These are phyloP conservation scores for Yarrowia galli DNA, from an alignment of 1,139 yeast genomes.

Conservation along the genomic window DNA sequence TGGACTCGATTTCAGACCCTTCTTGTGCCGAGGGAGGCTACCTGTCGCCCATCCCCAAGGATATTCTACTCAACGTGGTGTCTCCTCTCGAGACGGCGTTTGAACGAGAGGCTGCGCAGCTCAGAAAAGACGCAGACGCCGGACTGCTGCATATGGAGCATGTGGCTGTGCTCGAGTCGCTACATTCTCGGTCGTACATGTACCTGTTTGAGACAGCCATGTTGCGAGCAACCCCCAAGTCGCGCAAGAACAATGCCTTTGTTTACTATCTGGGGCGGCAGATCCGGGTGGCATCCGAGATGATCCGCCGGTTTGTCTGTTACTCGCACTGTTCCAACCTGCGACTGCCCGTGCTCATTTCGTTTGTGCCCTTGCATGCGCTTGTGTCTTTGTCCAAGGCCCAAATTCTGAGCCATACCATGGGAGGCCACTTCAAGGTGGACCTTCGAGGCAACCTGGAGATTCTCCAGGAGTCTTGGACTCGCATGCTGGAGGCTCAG, in stretches of 20 bases:
- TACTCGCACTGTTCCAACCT: constrained; percentile 3
- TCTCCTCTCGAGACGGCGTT: constrained; percentile 17
- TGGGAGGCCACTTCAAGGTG: constrained; percentile 15
- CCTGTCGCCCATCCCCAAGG: constrained; percentile 20
- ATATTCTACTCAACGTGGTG: constrained; percentile 17
- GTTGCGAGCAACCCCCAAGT: constrained; percentile 14
- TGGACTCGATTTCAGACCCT: constrained; percentile 30
- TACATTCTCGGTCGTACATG: constrained; percentile 14
- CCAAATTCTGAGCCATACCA: constrained; percentile 7
- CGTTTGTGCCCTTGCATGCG: constrained; percentile 25
- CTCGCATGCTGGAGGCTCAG: not conserved
- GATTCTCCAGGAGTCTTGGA: constrained; percentile 3
- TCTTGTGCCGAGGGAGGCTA: constrained; percentile 21
- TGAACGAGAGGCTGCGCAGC: constrained; percentile 24
- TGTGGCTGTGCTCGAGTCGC: constrained; percentile 17
- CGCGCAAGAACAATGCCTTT: constrained; percentile 6
- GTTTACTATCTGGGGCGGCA: constrained; percentile 28
- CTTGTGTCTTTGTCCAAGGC: constrained; percentile 29
- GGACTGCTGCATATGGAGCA: constrained; percentile 29
- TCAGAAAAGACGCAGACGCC: constrained; percentile 13
- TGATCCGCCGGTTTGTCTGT: constrained; percentile 7
- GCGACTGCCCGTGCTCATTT: constrained; percentile 18
- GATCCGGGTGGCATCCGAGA: constrained; percentile 17
- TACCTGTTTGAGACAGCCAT: constrained; percentile 31
- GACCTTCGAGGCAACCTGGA: constrained; percentile 21